phyloP scores from a whole-genome alignment of 257 asterid species.

The Lantana camara region DNA sequence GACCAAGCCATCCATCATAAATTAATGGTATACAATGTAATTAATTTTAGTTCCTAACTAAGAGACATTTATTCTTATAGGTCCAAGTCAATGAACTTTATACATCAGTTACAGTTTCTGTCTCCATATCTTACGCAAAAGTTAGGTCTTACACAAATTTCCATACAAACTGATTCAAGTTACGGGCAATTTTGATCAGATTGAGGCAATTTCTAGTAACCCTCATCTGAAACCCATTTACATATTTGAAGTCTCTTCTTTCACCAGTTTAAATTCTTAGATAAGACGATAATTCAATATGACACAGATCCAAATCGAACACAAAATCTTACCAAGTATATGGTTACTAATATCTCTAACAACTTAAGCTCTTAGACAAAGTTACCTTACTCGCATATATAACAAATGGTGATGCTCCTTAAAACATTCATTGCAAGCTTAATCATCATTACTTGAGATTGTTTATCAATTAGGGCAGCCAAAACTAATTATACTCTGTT shows the following conservation, averaged over 20 bases:
- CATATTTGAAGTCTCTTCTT: too few relatives aligned
- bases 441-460: background rate
- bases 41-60: background rate
- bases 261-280: too few relatives aligned
- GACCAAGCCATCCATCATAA: background rate
- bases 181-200: constrained; percentile 15
- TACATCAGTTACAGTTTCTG: background rate
- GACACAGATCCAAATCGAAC: too few relatives aligned
- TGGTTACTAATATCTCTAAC: too few relatives aligned
- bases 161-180: constrained; percentile 1
- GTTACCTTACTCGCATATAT: too few relatives aligned
- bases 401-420: background rate
- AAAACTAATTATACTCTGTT: background rate
- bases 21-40: background rate
- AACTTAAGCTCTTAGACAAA: too few relatives aligned
- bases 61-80: background rate
- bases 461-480: background rate
- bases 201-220: background rate
- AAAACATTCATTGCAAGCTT: background rate
- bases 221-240: too few relatives aligned
- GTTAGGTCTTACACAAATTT: background rate
- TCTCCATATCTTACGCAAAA: background rate
- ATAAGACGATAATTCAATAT: too few relatives aligned
- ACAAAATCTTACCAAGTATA: background rate
- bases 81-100: constrained; percentile 5